phyloP scores from a whole-genome alignment of 129 eudicot genomes.

The Flaveria robusta region DNA sequence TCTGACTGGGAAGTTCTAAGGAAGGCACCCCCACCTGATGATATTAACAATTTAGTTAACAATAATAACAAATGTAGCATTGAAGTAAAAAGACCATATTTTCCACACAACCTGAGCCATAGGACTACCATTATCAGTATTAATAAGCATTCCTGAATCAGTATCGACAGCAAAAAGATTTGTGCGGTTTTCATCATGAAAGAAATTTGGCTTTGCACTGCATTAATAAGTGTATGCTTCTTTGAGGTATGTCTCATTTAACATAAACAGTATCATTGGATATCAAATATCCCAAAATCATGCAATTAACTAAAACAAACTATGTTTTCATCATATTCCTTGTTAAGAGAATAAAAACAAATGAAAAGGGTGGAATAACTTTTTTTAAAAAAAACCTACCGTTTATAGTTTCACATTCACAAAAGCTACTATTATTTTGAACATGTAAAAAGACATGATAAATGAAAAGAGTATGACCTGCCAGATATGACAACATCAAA shows the following conservation, averaged over 20 bases:
- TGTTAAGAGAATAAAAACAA: background rate
- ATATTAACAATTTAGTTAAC: constrained; percentile 12
- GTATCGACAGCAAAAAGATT: constrained; percentile 86
- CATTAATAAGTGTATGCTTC: constrained; percentile 13
- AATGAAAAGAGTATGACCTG: constrained; percentile 52
- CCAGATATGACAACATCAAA: constrained; percentile 97
- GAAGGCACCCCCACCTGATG: constrained; percentile 65
- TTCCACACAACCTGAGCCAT: constrained; percentile 79
- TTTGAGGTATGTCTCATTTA: constrained; percentile 21
- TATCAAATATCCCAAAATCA: background rate
- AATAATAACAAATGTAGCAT: background rate
- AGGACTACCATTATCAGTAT: constrained; percentile 97
- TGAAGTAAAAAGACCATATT: constrained; percentile 13
- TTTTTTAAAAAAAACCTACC: background rate
- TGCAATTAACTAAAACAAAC: background rate
- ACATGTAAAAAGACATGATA: background rate
- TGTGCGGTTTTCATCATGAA: constrained; percentile 89
- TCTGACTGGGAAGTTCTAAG: constrained; percentile 47
- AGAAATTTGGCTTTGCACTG: constrained; percentile 97
- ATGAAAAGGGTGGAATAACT: background rate
- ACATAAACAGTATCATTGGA: background rate
- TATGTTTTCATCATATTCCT: constrained; percentile 1
- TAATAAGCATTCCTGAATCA: constrained; percentile 89
- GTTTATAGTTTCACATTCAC: background rate
- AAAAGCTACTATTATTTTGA: background rate